Evolutionary conservation across 2,329 filamentous ascomycete species (phyloP).

Genomic region (Ascochyta rabiei): DNA sequence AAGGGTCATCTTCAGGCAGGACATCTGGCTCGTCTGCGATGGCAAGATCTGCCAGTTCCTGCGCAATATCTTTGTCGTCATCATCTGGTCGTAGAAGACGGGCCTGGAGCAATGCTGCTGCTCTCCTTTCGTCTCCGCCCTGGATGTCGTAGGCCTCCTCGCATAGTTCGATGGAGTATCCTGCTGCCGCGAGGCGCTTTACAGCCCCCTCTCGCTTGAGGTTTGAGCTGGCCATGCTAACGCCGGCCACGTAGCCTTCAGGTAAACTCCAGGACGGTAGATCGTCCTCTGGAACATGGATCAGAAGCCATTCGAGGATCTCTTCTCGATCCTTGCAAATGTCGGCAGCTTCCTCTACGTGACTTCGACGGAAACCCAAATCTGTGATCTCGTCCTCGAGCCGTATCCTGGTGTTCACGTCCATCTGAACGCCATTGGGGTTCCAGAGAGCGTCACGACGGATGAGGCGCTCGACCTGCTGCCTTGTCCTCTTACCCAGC

Average conservation of each 20-base stretch:
- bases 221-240: conserved; percentile 83
- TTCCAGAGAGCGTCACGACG: conserved; percentile 86
- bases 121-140: conserved; percentile 72
- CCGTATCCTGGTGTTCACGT: conserved; percentile 59
- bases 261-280: conserved; percentile 91
- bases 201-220: conserved; percentile 81
- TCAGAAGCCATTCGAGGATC: conserved; percentile 91
- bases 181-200: conserved; percentile 79
- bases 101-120: conserved; percentile 80
- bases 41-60: conserved; percentile 42
- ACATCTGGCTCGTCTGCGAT: conserved; percentile 52
- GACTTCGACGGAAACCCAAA: conserved; percentile 87
- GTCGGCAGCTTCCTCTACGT: conserved; percentile 84
- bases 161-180: conserved; percentile 86
- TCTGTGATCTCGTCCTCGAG: conserved; percentile 75
- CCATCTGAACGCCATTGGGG: conserved; percentile 72
- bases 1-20: conserved; percentile 61
- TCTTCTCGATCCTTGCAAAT: conserved; percentile 93
- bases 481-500: conserved; percentile 81
- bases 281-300: conserved; percentile 96
- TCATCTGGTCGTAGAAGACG: conserved; percentile 60
- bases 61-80: conserved; percentile 35
- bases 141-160: conserved; percentile 75
- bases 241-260: conserved; percentile 87
- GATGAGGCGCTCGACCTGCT: conserved; percentile 79